phyloP scores from a whole-genome alignment of 2,329 filamentous ascomycete genomes.

The Colletotrichum chrysophilum region DNA sequence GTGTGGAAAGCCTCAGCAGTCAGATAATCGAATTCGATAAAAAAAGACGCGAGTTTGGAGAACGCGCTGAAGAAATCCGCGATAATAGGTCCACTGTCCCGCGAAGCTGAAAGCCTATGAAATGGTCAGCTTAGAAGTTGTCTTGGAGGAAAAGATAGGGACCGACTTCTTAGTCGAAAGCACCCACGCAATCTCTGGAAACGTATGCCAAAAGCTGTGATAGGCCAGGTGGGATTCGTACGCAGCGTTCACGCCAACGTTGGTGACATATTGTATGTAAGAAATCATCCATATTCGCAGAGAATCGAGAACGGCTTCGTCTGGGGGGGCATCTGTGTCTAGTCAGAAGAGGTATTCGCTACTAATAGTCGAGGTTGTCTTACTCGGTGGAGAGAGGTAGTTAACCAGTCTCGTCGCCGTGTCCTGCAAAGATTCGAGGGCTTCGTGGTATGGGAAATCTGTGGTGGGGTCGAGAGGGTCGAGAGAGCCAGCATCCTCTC shows the following conservation, averaged over 20 bases:
- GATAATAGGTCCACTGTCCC: constrained; percentile 27
- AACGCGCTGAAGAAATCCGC: constrained; percentile 46
- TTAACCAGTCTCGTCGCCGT: constrained; percentile 40
- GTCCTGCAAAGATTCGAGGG: constrained; percentile 32
- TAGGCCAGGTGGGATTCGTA: constrained; percentile 50
- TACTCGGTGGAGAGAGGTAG: constrained; percentile 37
- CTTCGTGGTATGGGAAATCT: constrained; percentile 51
- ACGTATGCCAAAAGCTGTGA: constrained; percentile 53
- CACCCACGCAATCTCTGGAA: constrained; percentile 55
- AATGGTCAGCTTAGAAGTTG: neutral
- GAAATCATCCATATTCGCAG: constrained; percentile 56
- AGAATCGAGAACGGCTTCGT: constrained; percentile 47
- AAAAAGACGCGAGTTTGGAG: constrained; percentile 55
- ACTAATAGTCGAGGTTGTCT: constrained; percentile 1
- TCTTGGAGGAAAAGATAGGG: neutral
- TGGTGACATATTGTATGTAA: constrained; percentile 48
- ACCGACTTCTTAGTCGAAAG: constrained; percentile 30
- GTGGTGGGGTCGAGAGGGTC: constrained; percentile 53
- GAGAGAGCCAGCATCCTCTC: constrained; percentile 3
- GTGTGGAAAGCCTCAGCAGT: constrained; percentile 22
- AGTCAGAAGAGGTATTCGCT: constrained; percentile 26
- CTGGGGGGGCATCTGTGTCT: constrained; percentile 42
- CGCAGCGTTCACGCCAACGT: constrained; percentile 37
- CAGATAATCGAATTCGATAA: constrained; percentile 54
- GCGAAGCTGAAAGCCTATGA: neutral